Evolutionary conservation across 495 filamentous ascomycete species (phyloP).

Genomic region (Xylaria cubensis): DNA sequence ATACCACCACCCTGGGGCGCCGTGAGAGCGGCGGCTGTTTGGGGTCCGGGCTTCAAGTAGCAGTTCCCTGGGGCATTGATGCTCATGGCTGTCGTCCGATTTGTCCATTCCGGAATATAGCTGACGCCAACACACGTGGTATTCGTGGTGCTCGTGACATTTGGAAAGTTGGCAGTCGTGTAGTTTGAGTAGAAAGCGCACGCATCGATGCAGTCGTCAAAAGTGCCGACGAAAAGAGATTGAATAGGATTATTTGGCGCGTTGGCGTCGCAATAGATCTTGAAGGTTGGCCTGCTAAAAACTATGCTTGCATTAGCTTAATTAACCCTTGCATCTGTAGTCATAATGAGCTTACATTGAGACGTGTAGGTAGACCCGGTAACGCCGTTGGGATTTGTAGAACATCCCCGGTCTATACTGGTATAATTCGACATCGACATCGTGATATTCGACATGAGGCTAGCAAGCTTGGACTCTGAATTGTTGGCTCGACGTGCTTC

Average conservation of each 20-base stretch:
- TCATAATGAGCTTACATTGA: not conserved
- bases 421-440: not conserved
- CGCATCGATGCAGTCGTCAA: slow-evolving; percentile 5
- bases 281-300: not conserved
- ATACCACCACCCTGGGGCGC: not conserved
- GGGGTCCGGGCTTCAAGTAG: slow-evolving; percentile 10
- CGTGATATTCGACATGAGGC: not conserved
- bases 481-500: not conserved
- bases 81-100: not conserved
- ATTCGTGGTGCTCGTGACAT: not conserved
- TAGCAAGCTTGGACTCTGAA: slow-evolving; percentile 1
- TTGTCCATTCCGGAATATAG: slow-evolving; percentile 2
- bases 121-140: not conserved
- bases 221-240: not conserved
- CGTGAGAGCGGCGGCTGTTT: not conserved
- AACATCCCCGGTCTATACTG: not conserved
- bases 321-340: not conserved
- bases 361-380: not conserved
- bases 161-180: not conserved
- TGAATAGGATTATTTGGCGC: not conserved
- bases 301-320: not conserved
- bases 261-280: not conserved
- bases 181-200: not conserved
- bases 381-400: not conserved
- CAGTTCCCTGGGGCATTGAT: not conserved